Evolutionary conservation across 2,329 filamentous ascomycete species (phyloP).

Genomic region (Chlorencoelia australis): DNA sequence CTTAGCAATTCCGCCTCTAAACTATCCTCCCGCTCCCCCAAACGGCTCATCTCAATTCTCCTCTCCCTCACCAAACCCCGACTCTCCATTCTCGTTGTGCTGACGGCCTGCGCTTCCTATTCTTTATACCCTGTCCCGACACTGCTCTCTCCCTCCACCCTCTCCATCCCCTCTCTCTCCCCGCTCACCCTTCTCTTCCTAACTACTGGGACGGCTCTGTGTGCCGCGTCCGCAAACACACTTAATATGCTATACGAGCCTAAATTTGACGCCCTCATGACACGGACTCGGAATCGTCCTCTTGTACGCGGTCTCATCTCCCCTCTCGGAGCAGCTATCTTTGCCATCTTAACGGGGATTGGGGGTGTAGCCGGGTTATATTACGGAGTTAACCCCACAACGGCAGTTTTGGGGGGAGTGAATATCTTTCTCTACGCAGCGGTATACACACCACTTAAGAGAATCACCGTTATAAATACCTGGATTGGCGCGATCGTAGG

Average conservation of each 20-base stretch:
- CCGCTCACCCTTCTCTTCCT: constrained; percentile 88
- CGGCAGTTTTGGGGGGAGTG: constrained; percentile 69
- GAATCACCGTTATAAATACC: constrained; percentile 77
- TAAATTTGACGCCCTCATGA: constrained; percentile 84
- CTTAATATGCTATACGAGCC: constrained; percentile 97
- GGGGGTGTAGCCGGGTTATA: constrained; percentile 66
- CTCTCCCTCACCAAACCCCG: constrained; percentile 93
- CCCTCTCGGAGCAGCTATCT: constrained; percentile 59
- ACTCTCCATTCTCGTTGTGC: constrained; percentile 80
- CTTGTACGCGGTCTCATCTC: constrained; percentile 74
- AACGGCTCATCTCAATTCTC: constrained; percentile 65
- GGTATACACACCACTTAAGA: constrained; percentile 86
- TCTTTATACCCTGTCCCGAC: constrained; percentile 87
- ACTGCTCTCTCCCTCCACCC: constrained; percentile 60
- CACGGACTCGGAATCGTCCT: constrained; percentile 81
- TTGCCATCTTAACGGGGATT: constrained; percentile 64
- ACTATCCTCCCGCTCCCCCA: constrained; percentile 41
- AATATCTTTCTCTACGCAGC: constrained; percentile 90
- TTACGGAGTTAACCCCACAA: constrained; percentile 88
- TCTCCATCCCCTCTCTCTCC: constrained; percentile 66
- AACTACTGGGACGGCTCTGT: constrained; percentile 78
- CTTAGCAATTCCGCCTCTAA: constrained; percentile 42
- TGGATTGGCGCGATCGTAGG: constrained; percentile 92
- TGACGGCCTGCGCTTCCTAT: constrained; percentile 85
- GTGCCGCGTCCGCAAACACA: constrained; percentile 83